These are phyloP conservation scores for Acorus gramineus DNA, from an alignment of 106 monocot genomes.

Conservation along the genomic window DNA sequence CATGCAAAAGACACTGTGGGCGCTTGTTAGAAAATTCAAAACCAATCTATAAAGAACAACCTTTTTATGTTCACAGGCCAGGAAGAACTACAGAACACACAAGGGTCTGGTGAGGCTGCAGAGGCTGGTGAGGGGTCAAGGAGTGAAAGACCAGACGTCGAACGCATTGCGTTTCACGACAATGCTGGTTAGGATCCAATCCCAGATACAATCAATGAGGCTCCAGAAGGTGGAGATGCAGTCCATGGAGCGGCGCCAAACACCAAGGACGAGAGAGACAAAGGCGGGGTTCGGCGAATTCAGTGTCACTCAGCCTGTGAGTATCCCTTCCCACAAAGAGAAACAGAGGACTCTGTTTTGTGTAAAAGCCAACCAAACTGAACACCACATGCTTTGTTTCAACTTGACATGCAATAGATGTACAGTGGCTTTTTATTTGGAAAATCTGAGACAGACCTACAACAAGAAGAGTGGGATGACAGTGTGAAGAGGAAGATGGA, in stretches of 20 bases:
- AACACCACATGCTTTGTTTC: too few species aligned
- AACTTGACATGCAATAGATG: too few species aligned
- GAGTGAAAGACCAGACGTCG: constrained; percentile 57
- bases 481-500: constrained; percentile 67
- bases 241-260: constrained; percentile 1
- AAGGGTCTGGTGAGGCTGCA: constrained; percentile 67
- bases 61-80: constrained; percentile 27
- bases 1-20: too few species aligned
- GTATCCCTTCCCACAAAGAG: too few species aligned
- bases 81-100: constrained; percentile 51
- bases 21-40: too few species aligned
- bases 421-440: not conserved
- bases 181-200: constrained; percentile 56
- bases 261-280: not conserved
- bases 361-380: too few species aligned
- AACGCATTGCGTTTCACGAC: constrained; percentile 69
- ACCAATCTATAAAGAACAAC: too few species aligned
- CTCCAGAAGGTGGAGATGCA: constrained; percentile 43
- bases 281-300: constrained; percentile 35
- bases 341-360: too few species aligned
- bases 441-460: constrained; percentile 30
- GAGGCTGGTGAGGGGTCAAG: constrained; percentile 44
- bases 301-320: constrained; percentile 18
- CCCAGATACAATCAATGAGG: constrained; percentile 46
- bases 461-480: constrained; percentile 49